Evolutionary conservation across 1,284 basidiomycete genomes (phyloP), one percentile per base, ranked within the genome.

Genomic region (Ustilago cynodontis): DNA sequence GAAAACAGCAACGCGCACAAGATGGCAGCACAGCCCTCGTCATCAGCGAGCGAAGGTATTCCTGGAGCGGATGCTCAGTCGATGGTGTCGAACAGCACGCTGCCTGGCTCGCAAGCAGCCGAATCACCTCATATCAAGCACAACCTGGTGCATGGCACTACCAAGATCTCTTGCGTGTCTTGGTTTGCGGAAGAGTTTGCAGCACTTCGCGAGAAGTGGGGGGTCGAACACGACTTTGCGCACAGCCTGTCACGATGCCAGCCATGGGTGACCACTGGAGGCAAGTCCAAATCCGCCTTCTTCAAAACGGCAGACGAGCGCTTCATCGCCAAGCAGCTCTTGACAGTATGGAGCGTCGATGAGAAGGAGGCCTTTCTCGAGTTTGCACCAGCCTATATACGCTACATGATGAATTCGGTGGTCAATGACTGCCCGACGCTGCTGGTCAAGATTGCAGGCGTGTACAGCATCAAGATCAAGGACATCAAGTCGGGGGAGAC

Each of bases 181-280:
- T 83, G 82, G 82, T 82, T 82, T 45, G 82, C 82, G n/a, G 78
- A 79, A 49, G 80, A 82, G 47, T 83, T 83, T 71, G 71, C 77
- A 9, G 71, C 74, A 31, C 65, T 83, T 28, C 78, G 82, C 8
- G 62, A 72, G 33, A 60, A 61, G 37, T 83, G 82, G 82, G 81
- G 79, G 1, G 64, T 82, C 26, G 73, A 73, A 29, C 67, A 74
- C 54, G 80, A 79, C 60, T 83, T 78, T 47, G 76, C 71, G 13
- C 66, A 74, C 49, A 80, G 77, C 31, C 65, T 83, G 24, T 76
- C 79, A 37, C 69, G 80, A 24, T 83, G 72, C 47, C 66, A 71
- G 54, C 71, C 66, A 8, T 82, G 80, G 82, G 65, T 58, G 9
- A 72, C 78, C 2, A 65, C 66, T 1, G 81, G 82, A 50, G 81